Evolutionary conservation across 345 rosid species (phyloP).

Genomic region (Bruguiera sexangula): DNA sequence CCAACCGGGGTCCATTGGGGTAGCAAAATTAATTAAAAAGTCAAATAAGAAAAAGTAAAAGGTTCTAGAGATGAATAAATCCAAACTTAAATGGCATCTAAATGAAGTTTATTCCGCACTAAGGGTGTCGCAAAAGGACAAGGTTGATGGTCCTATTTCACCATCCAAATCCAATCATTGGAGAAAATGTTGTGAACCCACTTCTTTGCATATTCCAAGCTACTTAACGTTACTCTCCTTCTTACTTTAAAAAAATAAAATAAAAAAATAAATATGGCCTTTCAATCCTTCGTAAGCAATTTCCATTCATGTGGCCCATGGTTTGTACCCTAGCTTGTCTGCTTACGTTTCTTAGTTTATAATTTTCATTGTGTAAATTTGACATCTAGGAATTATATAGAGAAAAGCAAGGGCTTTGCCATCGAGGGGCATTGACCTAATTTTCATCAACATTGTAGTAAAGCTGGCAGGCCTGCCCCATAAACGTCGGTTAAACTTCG

Average conservation of each 20-base stretch:
- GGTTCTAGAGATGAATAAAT: constrained; percentile 3
- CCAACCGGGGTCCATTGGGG: too few species aligned
- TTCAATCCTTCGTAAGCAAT: neutral
- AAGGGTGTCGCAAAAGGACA: constrained; percentile 42
- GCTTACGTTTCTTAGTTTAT: constrained; percentile 8
- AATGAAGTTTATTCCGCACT: constrained; percentile 33
- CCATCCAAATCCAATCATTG: constrained; percentile 35
- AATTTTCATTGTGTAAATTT: too few species aligned
- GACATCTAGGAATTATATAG: too few species aligned
- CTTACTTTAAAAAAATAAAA: neutral
- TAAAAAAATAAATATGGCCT: neutral
- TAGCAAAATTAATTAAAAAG: neutral
- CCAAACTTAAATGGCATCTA: constrained; percentile 33
- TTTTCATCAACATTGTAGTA: neutral
- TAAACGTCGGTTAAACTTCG: neutral
- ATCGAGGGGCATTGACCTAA: neutral
- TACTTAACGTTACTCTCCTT: neutral
- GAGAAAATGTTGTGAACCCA: constrained; percentile 2
- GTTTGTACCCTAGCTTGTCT: constrained; percentile 18
- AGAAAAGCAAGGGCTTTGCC: neutral
- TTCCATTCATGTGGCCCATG: constrained; percentile 21
- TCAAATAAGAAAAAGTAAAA: neutral
- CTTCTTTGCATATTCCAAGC: constrained; percentile 8
- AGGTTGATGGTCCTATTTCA: constrained; percentile 18
- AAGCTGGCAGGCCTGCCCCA: neutral